phyloP scores from a whole-genome alignment of 768 basidiomycete genomes.

The Mycena kentingensis region DNA sequence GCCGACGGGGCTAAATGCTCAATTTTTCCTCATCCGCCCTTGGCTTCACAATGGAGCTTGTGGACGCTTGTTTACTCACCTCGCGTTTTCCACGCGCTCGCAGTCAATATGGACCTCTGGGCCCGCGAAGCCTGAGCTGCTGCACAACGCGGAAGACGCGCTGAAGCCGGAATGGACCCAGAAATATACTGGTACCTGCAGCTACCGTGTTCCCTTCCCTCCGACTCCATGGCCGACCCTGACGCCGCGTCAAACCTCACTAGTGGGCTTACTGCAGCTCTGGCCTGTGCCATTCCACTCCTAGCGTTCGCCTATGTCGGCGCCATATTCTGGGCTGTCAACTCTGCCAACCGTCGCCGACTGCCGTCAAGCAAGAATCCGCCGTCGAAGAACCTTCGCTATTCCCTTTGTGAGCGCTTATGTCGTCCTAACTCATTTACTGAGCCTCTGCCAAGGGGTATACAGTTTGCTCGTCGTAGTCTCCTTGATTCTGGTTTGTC shows the following conservation, averaged over 20 bases:
- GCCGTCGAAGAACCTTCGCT: slow-evolving; percentile 48
- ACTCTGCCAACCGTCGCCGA: slow-evolving; percentile 47
- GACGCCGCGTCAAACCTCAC: slow-evolving; percentile 29
- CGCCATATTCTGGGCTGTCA: slow-evolving; percentile 51
- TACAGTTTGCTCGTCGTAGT: slow-evolving; percentile 40
- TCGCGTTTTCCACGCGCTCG: too few species aligned
- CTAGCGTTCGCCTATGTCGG: slow-evolving; percentile 50
- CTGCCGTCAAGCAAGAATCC: slow-evolving; percentile 52
- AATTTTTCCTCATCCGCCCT: too few species aligned
- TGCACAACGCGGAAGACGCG: too few species aligned
- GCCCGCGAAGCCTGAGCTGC: too few species aligned
- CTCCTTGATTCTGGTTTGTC: slow-evolving; percentile 53
- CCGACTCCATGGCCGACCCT: slow-evolving; percentile 11
- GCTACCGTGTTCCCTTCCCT: neutral
- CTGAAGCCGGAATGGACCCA: neutral
- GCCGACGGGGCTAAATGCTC: too few species aligned
- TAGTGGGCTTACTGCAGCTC: slow-evolving; percentile 37
- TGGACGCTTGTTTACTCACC: too few species aligned
- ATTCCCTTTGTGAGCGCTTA: slow-evolving; percentile 59
- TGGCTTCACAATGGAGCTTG: too few species aligned
- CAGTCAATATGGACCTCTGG: too few species aligned
- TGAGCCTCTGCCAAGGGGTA: neutral
- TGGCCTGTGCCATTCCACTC: slow-evolving; percentile 38
- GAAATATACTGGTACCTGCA: neutral
- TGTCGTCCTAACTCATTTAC: slow-evolving; percentile 22